phyloP scores from a whole-genome alignment of 2,329 filamentous ascomycete species.

The Zymoseptoria passerinii region DNA sequence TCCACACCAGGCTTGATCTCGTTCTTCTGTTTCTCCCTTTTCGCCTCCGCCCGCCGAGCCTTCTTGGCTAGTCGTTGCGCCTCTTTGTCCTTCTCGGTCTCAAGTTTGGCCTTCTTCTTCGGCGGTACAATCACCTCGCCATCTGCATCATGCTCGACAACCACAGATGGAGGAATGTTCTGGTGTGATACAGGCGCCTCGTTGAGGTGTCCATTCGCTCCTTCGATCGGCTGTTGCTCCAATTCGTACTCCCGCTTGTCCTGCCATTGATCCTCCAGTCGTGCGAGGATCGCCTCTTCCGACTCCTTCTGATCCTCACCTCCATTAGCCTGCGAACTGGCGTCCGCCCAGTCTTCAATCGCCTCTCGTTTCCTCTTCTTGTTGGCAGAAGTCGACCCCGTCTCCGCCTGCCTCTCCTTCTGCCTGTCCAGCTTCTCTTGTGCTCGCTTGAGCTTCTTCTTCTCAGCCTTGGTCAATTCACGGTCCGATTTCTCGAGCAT shows the following conservation, averaged over 20 bases:
- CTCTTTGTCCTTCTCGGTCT: constrained; percentile 38
- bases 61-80: constrained; percentile 50
- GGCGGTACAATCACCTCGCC: constrained; percentile 11
- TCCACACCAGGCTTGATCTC: neutral
- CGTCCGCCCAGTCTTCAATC: neutral
- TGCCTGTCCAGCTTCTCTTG: constrained; percentile 7
- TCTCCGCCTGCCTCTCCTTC: neutral
- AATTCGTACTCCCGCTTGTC: constrained; percentile 37
- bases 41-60: constrained; percentile 41
- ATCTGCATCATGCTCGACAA: constrained; percentile 18
- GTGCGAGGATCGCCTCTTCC: constrained; percentile 1
- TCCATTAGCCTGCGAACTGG: neutral
- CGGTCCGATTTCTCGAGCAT: constrained; percentile 5
- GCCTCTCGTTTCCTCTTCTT: neutral
- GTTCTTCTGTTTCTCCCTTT: constrained; percentile 15
- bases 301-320: neutral
- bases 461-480: constrained; percentile 6
- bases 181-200: constrained; percentile 25
- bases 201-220: constrained; percentile 33
- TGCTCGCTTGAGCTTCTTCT: constrained; percentile 10
- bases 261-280: constrained; percentile 30
- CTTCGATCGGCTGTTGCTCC: constrained; percentile 33
- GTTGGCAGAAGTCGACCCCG: neutral
- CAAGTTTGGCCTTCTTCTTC: constrained; percentile 6
- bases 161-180: constrained; percentile 24